phyloP scores from a whole-genome alignment of 2,329 filamentous ascomycete genomes.

The Karstenula rhodostoma region DNA sequence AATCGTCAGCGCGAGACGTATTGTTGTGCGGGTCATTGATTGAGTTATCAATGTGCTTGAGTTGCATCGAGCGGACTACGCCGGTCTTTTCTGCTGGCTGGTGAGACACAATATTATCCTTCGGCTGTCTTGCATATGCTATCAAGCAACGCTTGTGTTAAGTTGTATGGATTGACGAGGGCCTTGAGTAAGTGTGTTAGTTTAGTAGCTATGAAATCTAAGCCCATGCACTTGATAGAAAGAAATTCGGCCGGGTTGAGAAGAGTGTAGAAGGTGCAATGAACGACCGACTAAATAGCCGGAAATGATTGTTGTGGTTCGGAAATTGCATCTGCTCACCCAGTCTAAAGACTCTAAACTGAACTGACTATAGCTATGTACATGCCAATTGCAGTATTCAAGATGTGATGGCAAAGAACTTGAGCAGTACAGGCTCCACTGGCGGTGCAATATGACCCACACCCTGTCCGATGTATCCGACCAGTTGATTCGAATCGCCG shows the following conservation, averaged over 20 bases:
- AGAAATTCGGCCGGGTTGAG: neutral
- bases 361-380: neutral
- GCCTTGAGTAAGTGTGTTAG: neutral
- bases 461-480: constrained; percentile 28
- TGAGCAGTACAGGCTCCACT: constrained; percentile 21
- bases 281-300: neutral
- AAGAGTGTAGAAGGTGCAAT: neutral
- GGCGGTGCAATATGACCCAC: constrained; percentile 29
- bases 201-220: too few species aligned
- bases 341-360: neutral
- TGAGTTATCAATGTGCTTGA: too few species aligned
- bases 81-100: too few species aligned
- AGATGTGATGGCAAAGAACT: constrained; percentile 23
- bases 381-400: neutral
- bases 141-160: too few species aligned
- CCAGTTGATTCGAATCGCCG: constrained; percentile 25
- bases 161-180: too few species aligned
- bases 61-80: too few species aligned
- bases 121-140: too few species aligned
- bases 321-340: neutral
- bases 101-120: too few species aligned
- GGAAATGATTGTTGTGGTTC: neutral
- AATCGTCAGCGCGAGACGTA: too few species aligned
- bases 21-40: too few species aligned
- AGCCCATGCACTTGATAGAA: neutral